A percentile compares a stretch with the other conserved stretches of the same genome.
These are phyloP conservation scores for Paramecium biaurelia DNA, from an alignment of 73 alveolate species.

Conservation along the genomic window DNA sequence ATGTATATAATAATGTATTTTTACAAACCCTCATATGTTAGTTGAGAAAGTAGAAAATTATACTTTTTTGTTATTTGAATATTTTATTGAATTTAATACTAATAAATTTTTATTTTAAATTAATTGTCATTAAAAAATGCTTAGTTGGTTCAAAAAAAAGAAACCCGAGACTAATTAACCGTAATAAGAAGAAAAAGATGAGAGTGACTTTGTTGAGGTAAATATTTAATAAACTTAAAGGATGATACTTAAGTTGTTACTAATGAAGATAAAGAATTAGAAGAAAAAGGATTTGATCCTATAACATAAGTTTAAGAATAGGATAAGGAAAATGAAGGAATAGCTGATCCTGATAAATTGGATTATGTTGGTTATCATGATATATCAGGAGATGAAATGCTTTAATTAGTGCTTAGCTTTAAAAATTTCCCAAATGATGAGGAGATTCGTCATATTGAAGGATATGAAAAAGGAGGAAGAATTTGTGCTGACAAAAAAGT, in stretches of 20 bases:
- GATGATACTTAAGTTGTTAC: slow-evolving; percentile 30
- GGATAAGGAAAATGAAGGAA: slow-evolving; percentile 54
- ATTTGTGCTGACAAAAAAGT: slow-evolving; percentile 68
- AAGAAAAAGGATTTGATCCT: slow-evolving; percentile 63
- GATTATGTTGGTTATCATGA: slow-evolving; percentile 51
- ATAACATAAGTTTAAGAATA: slow-evolving; percentile 40
- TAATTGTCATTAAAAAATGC: slow-evolving; percentile 8
- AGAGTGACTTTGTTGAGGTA: slow-evolving; percentile 11
- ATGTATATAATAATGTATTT: too few relatives aligned
- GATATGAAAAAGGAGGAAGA: slow-evolving; percentile 64
- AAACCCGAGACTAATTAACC: slow-evolving; percentile 46
- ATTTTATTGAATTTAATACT: not conserved
- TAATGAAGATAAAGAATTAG: slow-evolving; percentile 61
- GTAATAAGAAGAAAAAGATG: slow-evolving; percentile 25
- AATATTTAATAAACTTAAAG: not conserved
- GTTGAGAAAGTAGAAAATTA: not conserved
- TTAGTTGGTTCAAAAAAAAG: slow-evolving; percentile 63
- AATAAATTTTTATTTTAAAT: not conserved
- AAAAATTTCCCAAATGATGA: slow-evolving; percentile 54
- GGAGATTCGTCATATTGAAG: slow-evolving; percentile 51
- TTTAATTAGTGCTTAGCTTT: slow-evolving; percentile 1
- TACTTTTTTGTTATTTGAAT: not conserved
- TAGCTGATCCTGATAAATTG: slow-evolving; percentile 57
- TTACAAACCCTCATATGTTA: too few relatives aligned
- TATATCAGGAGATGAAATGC: slow-evolving; percentile 40